phyloP scores from a whole-genome alignment of 768 basidiomycete genomes.

The Boletus pseudo-olivaceus region DNA sequence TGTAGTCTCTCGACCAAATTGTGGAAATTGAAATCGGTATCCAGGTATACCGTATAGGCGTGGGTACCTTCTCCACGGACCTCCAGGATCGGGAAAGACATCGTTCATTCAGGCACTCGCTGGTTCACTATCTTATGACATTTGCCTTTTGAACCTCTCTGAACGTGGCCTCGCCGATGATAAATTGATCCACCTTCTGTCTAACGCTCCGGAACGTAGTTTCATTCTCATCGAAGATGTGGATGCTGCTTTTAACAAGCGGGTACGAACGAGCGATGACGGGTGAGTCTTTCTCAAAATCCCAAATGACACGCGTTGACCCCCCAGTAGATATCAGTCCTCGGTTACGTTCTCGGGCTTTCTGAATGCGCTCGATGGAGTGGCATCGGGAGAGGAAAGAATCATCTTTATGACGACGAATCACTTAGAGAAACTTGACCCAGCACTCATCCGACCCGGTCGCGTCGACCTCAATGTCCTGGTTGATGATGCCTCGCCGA shows the following conservation, averaged over 20 bases:
- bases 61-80: slow-evolving; percentile 92
- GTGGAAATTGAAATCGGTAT: slow-evolving; percentile 5
- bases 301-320: slow-evolving; percentile 11
- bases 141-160: slow-evolving; percentile 92
- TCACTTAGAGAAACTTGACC: slow-evolving; percentile 83
- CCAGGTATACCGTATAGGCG: slow-evolving; percentile 95
- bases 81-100: slow-evolving; percentile 97
- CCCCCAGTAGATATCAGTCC: slow-evolving; percentile 71
- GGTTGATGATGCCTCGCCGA: slow-evolving; percentile 82
- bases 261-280: slow-evolving; percentile 86
- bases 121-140: slow-evolving; percentile 89
- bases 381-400: slow-evolving; percentile 96
- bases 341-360: slow-evolving; percentile 97
- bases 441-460: slow-evolving; percentile 93
- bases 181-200: slow-evolving; percentile 89
- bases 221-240: slow-evolving; percentile 97
- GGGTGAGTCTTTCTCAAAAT: slow-evolving; percentile 54
- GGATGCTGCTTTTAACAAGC: slow-evolving; percentile 94
- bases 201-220: slow-evolving; percentile 89
- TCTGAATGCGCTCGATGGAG: slow-evolving; percentile 94
- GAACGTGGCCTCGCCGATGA: slow-evolving; percentile 96
- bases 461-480: slow-evolving; percentile 84
- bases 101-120: slow-evolving; percentile 98
- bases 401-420: slow-evolving; percentile 99
- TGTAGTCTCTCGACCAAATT: neutral